Conservation (phyloP, 176 grass and related monocot species). For the Oryza meridionalis region DNA sequence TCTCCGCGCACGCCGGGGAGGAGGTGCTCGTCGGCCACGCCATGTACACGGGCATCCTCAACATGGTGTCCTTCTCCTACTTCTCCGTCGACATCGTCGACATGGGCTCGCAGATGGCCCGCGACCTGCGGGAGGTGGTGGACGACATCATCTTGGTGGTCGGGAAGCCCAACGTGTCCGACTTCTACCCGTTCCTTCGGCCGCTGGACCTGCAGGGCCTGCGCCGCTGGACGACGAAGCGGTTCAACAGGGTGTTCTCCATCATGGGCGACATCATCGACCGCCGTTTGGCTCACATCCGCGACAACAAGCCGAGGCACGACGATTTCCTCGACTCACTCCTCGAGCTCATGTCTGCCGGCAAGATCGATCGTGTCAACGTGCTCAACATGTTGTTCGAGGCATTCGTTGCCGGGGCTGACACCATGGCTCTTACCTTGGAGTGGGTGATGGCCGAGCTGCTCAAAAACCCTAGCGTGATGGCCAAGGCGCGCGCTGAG, state of each 20-base stretch:
- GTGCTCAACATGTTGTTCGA: constrained; percentile 32
- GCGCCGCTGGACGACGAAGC: neutral
- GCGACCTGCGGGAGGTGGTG: constrained; percentile 24
- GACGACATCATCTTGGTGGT: neutral
- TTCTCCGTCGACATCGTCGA: constrained; percentile 47
- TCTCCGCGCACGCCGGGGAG: neutral
- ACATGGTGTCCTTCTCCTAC: constrained; percentile 29
- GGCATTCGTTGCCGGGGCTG: constrained; percentile 39
- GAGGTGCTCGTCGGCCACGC: neutral
- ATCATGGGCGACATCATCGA: constrained; percentile 37
- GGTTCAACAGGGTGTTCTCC: neutral
- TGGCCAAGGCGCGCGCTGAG: constrained; percentile 47
- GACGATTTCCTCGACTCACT: constrained; percentile 51
- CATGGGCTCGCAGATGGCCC: neutral
- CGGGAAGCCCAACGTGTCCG: constrained; percentile 48
- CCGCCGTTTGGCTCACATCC: neutral
- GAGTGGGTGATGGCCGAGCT: constrained; percentile 62
- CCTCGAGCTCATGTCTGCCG: constrained; percentile 25
- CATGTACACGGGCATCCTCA: constrained; percentile 39
- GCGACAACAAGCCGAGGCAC: neutral
- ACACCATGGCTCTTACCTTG: constrained; percentile 29
- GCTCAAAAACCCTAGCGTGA: constrained; percentile 33
- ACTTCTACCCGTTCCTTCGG: constrained; percentile 40
- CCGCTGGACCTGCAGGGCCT: constrained; percentile 48
- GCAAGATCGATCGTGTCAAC: constrained; percentile 16